A percentile compares a stretch with the other conserved stretches of the same genome.
Conservation (phyloP, 805 yeast genomes). For the Candida methanosorbosa region DNA sequence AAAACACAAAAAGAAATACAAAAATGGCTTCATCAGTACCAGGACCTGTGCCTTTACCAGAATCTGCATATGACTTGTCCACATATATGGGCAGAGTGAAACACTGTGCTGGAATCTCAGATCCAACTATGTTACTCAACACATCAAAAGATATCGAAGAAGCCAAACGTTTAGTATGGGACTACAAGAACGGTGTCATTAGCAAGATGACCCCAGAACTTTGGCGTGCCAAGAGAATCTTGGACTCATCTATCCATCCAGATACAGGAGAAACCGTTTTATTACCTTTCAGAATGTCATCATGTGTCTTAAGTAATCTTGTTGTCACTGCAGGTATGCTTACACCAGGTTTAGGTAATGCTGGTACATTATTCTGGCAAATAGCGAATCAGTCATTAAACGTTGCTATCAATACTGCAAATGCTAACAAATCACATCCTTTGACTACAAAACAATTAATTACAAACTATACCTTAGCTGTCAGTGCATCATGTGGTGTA, state of each 20-base stretch:
- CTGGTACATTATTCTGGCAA: slow-evolving; percentile 96
- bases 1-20: neutral
- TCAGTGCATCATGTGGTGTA: slow-evolving; percentile 89
- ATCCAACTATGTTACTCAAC: slow-evolving; percentile 82
- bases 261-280: slow-evolving; percentile 92
- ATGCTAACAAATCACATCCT: slow-evolving; percentile 93
- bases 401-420: slow-evolving; percentile 94
- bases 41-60: slow-evolving; percentile 75
- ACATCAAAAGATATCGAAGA: slow-evolving; percentile 51
- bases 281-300: slow-evolving; percentile 95
- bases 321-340: slow-evolving; percentile 98
- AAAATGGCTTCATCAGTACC: slow-evolving; percentile 83
- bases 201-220: slow-evolving; percentile 62
- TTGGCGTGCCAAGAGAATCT: slow-evolving; percentile 80
- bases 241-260: slow-evolving; percentile 93
- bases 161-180: slow-evolving; percentile 60
- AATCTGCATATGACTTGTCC: slow-evolving; percentile 66
- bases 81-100: slow-evolving; percentile 92
- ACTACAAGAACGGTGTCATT: slow-evolving; percentile 62
- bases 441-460: slow-evolving; percentile 69
- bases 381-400: slow-evolving; percentile 93
- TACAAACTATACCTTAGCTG: slow-evolving; percentile 80
- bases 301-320: slow-evolving; percentile 85
- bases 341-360: slow-evolving; percentile 84
- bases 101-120: slow-evolving; percentile 89